Evolutionary conservation across 139 green algal genomes (phyloP), one percentile per base, ranked within the genome.

Genomic region (Pseudopediastrum boryanum): DNA sequence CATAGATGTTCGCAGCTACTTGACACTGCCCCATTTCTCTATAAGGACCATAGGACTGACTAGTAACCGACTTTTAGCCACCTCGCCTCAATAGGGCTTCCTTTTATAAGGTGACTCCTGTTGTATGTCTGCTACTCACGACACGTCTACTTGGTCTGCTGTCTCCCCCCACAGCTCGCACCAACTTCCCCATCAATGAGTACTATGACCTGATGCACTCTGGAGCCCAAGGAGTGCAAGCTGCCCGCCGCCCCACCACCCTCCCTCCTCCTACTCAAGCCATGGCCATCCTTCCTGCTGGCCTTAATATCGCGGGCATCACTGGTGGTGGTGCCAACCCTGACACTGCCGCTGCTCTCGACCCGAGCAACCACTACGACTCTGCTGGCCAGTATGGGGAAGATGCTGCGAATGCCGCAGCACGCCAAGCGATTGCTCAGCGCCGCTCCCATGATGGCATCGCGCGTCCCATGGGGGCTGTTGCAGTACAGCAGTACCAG

Each of bases 121-220:
- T n/a, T n/a, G n/a, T n/a, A n/a, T n/a, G n/a, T n/a, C n/a, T n/a
- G n/a, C n/a, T n/a, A n/a, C n/a, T n/a, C n/a, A n/a, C n/a, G n/a
- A n/a, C n/a, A n/a, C n/a, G n/a, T n/a, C n/a, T n/a, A n/a, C n/a
- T n/a, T n/a, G n/a, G n/a, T n/a, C 46, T 51, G 65, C 31, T 42
- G 29, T 19, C n/a, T 23, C 36, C n/a, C 13, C 4, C 21, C 61
- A 51, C 76, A 75, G 76, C 76, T 12, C 64, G 65, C 39, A 82
- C 76, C 50, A 82, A 82, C 76, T 82, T 76, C 76, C 76, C 76
- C 12, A 76, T 82, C 38, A 76, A 64, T 0, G 76, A 82, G 0
- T 82, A 82, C 35, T 42, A 77, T 13, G 48, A 73, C 41, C 44
- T 81, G 25, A 71, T 81, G 46, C 43, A 71, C 46, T 27, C 39